phyloP scores from a whole-genome alignment of 495 filamentous ascomycete genomes.

The Barbatosphaeria neglecta region DNA sequence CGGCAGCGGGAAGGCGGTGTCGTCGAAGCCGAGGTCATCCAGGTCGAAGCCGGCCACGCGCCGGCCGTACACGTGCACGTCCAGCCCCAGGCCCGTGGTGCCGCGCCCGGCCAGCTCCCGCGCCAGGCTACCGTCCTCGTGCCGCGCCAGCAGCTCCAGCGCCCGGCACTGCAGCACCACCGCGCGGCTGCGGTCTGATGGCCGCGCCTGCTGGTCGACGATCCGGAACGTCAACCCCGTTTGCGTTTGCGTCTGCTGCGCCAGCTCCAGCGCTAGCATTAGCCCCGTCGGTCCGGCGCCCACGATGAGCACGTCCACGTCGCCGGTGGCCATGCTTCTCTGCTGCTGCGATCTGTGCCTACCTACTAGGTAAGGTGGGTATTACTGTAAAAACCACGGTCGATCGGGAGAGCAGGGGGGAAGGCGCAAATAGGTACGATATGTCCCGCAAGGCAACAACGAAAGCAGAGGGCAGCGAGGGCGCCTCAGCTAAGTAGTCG shows the following conservation, averaged over 20 bases:
- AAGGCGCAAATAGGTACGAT: no score
- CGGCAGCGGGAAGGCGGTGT: constrained; percentile 15
- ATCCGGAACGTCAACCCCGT: constrained; percentile 12
- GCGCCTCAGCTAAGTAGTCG: no score
- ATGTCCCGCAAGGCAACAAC: no score
- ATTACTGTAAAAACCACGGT: no score
- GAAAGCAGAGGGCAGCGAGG: no score
- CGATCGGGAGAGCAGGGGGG: no score
- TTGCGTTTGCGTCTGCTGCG: no score
- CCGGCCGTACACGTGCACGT: constrained; percentile 2
- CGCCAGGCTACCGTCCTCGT: constrained; percentile 8
- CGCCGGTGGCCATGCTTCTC: neutral
- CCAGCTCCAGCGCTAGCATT: constrained; percentile 14
- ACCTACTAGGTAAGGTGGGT: neutral
- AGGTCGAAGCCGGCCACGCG: constrained; percentile 6
- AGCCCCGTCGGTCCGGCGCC: constrained; percentile 18
- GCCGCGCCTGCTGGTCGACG: constrained; percentile 11
- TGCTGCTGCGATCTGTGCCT: neutral
- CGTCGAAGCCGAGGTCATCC: constrained; percentile 7
- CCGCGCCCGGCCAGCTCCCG: neutral
- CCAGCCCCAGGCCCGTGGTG: neutral
- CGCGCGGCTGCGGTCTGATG: constrained; percentile 18
- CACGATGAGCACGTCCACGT: constrained; percentile 16
- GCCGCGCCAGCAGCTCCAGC: constrained; percentile 21
- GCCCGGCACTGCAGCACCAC: constrained; percentile 15